Evolutionary conservation across 2,329 filamentous ascomycete genomes (phyloP).

Genomic region (Alternaria longipes): DNA sequence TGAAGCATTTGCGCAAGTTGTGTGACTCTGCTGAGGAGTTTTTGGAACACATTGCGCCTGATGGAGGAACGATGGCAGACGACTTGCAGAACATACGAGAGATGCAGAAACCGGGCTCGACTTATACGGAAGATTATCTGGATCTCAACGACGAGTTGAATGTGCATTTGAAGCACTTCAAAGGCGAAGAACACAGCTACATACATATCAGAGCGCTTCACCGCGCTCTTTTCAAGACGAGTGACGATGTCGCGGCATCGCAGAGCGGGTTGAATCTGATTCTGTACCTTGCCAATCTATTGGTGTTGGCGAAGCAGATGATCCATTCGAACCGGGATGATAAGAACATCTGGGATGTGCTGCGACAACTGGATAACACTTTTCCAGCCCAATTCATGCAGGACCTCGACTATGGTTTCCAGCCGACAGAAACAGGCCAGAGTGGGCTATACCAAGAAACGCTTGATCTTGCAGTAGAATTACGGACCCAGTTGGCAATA

Average conservation of each 20-base stretch:
- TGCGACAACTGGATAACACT: constrained; percentile 44
- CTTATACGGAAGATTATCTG: constrained; percentile 50
- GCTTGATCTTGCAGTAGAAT: constrained; percentile 61
- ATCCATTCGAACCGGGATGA: constrained; percentile 40
- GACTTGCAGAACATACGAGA: constrained; percentile 38
- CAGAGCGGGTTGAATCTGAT: constrained; percentile 52
- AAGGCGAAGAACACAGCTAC: constrained; percentile 51
- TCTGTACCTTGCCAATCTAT: constrained; percentile 57
- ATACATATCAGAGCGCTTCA: constrained; percentile 53
- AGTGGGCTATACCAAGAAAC: constrained; percentile 56
- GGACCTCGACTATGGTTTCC: constrained; percentile 23
- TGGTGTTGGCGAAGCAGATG: constrained; percentile 53
- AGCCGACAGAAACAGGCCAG: constrained; percentile 39
- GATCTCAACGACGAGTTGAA: constrained; percentile 47
- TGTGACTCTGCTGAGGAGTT: constrained; percentile 41
- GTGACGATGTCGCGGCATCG: constrained; percentile 24
- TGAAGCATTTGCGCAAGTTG: constrained; percentile 54
- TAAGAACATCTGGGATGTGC: constrained; percentile 39
- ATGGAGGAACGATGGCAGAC: constrained; percentile 30
- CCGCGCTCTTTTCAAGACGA: constrained; percentile 50
- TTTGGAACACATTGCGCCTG: constrained; percentile 42
- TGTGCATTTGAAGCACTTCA: constrained; percentile 49
- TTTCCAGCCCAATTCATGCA: constrained; percentile 50
- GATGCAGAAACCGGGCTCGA: constrained; percentile 49
- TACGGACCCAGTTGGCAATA: constrained; percentile 66